Evolutionary conservation across 495 filamentous ascomycete species (phyloP), one percentile per base, ranked within the genome.

Genomic region (Margaritispora aquatica): DNA sequence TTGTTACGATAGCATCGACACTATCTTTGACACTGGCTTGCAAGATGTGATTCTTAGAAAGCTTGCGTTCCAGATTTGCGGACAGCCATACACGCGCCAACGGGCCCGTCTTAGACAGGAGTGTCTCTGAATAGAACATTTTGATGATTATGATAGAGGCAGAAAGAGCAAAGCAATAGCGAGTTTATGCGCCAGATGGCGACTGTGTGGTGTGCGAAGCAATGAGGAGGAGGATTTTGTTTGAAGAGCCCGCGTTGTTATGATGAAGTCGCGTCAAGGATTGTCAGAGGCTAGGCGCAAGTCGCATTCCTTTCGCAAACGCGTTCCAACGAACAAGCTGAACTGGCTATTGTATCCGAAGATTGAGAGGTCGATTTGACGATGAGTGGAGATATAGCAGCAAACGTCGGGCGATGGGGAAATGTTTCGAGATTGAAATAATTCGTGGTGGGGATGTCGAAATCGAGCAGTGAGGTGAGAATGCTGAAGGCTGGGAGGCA

Each of bases 61-160:
- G 84, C 73, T 96, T 97, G 80, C 91, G 90, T 82, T 97, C 93
- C 65, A 96, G 75, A 74, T 97, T 97, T 75, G 92, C 90, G 26
- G 93, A 96, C 60, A 97, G 84, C 94, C 94, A 97, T 74, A 96
- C 94, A 68, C 92, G 89, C 70, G 94, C 95, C 80, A 98, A 72
- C 66, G 94, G 92, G 80, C 95, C 94, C 52, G 91, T 96, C 84
- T 95, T 94, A 55, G 91, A 92, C 61, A 98, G 84, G 57, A 98
- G 83, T 49, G 91, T 91, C 77, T 96, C 93, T 22, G 94, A 96
- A 75, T 96, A 98, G 77, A 98, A 98, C 94, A 98, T 98, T 34
- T 47, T 58, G 59, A 61, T 57, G 31, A 52, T n/a, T 52, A 57
- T 46, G 59, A 36, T 54, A 49, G 55, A 51, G 58, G 46, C 4